A percentile compares a stretch with the other conserved stretches of the same genome.
Conservation (phyloP, 257 asterid genomes). For the Solanum bulbocastanum region DNA sequence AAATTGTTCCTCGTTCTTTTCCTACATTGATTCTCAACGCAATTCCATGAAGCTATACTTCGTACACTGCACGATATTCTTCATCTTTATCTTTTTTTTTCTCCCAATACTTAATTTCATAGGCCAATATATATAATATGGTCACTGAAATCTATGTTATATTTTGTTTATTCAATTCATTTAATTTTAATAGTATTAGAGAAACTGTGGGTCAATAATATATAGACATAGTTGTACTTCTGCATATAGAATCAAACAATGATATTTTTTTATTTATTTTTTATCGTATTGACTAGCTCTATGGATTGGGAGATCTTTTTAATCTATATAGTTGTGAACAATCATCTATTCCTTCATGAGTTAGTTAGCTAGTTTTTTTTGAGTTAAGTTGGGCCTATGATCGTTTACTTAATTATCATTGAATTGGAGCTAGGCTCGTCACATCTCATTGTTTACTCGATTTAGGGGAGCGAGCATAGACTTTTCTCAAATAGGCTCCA, state of each 20-base stretch:
- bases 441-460: background rate
- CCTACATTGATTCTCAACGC: constrained; percentile 44
- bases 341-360: background rate
- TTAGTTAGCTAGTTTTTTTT: background rate
- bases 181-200: background rate
- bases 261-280: too few relatives aligned
- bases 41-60: constrained; percentile 41
- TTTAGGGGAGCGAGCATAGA: background rate
- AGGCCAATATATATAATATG: background rate
- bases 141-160: constrained; percentile 40
- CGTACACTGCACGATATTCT: constrained; percentile 56
- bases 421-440: background rate
- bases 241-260: background rate
- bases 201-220: background rate
- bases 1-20: constrained; percentile 16
- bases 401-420: background rate
- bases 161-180: constrained; percentile 1
- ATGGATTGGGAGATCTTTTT: background rate
- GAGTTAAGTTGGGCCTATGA: background rate
- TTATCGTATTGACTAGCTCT: background rate
- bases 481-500: background rate
- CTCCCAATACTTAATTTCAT: constrained; percentile 13
- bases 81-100: background rate
- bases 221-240: background rate
- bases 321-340: background rate